Evolutionary conservation across 805 yeast genomes (phyloP), one percentile per base, ranked within the genome.

Genomic region (Torulaspora franciscae): DNA sequence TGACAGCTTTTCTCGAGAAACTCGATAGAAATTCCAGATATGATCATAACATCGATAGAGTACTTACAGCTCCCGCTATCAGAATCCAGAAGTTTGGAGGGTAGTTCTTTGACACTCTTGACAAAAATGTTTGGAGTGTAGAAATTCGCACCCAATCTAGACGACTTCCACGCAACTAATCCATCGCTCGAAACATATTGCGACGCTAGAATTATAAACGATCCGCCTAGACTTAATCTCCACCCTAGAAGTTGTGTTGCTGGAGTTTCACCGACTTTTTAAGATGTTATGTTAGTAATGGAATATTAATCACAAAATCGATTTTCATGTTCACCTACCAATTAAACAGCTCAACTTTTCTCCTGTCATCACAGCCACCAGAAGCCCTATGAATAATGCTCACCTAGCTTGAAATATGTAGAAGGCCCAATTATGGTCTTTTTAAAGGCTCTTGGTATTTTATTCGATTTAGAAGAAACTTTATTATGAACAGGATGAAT

Each of bases 81-180:
- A 10, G 47, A 11, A 23, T 46, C 45, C n/a, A 37, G 15, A 10
- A 49, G 38, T 25, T 48, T 55, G 8, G 46, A 25, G 14, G 49
- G 26, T 8, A 58, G 32, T 17, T 54, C 59, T 11, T 45, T 46
- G 6, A 54, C 46, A 35, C 53, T 59, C 26, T 58, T 61, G 2
- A 59, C 49, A 42, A 59, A 58, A 11, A 60, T 51, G 43, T 64
- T 63, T 8, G 68, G 67, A 10, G 57, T 56, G 42, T 63, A 64
- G 39, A 58, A 61, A 46, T 58, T 61, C 6, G 66, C 60, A 3
- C 67, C 66, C 13, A 61, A 37, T 32, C 58, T 58, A 3, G 59
- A 47, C 8, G 66, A 59, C 44, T 63, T 62, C 68, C 67, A 64
- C 3, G 65, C 55, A 1, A 64, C 58, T 13, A 59, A 41, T 4